Base-by-base conservation (phyloP, 352 stramenopile genomes). In the Phytopythium litorale region DNA sequence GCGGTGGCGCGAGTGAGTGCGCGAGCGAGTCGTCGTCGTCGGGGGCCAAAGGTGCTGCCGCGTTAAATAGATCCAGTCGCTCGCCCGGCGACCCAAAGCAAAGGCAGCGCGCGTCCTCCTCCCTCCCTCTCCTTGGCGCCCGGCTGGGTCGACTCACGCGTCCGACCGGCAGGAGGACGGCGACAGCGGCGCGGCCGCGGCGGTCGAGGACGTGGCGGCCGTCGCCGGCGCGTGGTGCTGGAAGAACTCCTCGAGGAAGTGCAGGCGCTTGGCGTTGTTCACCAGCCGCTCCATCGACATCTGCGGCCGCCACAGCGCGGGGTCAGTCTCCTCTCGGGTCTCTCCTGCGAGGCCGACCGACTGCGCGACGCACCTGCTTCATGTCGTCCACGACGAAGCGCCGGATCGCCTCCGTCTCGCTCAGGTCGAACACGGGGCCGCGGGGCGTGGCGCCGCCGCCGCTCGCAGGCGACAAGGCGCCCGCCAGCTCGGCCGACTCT, bases 281-380 rank as follows among this genome's bases (percentile, higher is more conserved):
- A 94, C 81, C 28, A 94, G 77, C 37, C 82, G 78, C 54, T 90
- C 82, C 64, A 94, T 88, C 37, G 83, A 90, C 70, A 94, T 91
- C 79, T 91, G 56, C 43, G 0, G 60, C 61, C 51, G 45, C 56
- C 21, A 67, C 18, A 62, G 59, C n/a, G 30, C 60, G 50, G 11
- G 33, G 33, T 38, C 7, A 38, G 33, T 38, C 33, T 38, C 33
- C 5, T 2, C 33, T 15, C 7, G 33, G 1, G 11, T 15, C 33
- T 15, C 7, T 38, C 33, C 33, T 63, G 57, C 18, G 42, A 25
- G 18, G 25, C 15, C 45, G 11, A 53, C 21, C 42, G 15, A 56
- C 23, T 15, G 9, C 9, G 12, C 13, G 3, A 46, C 70, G 57
- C 70, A 91, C 84, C 52, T 76, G 70, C 67, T 92, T 92, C 53